phyloP scores from a whole-genome alignment of 164 flowering plant species.

The Brasenia schreberi region DNA sequence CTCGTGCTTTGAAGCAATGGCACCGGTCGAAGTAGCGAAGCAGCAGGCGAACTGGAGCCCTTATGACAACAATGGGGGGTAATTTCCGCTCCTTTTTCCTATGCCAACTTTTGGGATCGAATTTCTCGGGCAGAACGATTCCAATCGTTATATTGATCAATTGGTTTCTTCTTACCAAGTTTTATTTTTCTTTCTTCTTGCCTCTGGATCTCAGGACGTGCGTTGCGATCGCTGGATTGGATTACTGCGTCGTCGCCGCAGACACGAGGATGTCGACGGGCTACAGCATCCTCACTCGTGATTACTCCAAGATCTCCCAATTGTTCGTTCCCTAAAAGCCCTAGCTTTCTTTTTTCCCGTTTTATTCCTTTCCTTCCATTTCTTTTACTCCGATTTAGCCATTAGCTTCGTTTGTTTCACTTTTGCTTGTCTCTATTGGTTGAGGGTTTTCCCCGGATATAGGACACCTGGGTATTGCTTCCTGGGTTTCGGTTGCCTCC shows the following conservation, averaged over 20 bases:
- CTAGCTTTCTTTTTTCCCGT: not conserved
- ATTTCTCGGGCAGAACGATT: not conserved
- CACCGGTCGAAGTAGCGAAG: constrained; percentile 22
- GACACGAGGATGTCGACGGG: constrained; percentile 98
- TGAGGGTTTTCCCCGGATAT: not conserved
- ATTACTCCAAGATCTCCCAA: constrained; percentile 74
- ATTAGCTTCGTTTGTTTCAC: too few relatives aligned
- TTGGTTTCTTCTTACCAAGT: not conserved
- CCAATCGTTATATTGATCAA: not conserved
- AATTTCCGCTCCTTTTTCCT: constrained; percentile 2
- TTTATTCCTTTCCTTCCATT: not conserved
- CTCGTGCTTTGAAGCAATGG: constrained; percentile 2
- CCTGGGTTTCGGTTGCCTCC: not conserved
- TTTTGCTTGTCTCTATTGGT: not conserved
- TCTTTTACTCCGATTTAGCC: too few relatives aligned
- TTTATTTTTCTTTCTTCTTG: not conserved
- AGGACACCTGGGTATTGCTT: not conserved
- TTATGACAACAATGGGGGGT: constrained; percentile 98
- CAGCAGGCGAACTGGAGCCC: constrained; percentile 79
- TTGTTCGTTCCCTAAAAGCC: constrained; percentile 22
- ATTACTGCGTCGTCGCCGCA: constrained; percentile 93
- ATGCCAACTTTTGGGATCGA: constrained; percentile 1
- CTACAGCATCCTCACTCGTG: constrained; percentile 82
- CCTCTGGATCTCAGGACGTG: constrained; percentile 38
- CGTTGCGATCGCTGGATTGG: constrained; percentile 86